Conservation (phyloP, 1,284 basidiomycete species). For the Cryptococcus neoformans region DNA sequence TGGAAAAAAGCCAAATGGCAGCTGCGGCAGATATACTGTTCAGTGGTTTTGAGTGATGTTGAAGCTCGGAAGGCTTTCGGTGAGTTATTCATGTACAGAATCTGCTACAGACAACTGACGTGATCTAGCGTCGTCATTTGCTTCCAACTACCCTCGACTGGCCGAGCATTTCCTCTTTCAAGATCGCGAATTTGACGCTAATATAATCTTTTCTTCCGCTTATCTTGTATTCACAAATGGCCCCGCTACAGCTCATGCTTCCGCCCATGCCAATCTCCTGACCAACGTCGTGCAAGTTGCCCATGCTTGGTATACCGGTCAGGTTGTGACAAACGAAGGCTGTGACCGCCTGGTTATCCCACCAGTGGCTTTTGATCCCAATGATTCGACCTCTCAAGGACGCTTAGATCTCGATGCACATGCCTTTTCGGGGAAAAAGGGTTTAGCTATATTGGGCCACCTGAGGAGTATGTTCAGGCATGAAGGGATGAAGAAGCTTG, state of each 20-base stretch:
- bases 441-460: constrained; percentile 85
- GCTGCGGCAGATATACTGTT: constrained; percentile 39
- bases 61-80: constrained; percentile 34
- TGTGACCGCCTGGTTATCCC: constrained; percentile 22
- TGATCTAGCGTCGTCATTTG: constrained; percentile 70
- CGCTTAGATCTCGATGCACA: constrained; percentile 72
- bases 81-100: constrained; percentile 11
- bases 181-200: constrained; percentile 82
- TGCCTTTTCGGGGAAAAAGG: constrained; percentile 89
- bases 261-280: constrained; percentile 71
- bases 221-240: constrained; percentile 88
- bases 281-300: constrained; percentile 74
- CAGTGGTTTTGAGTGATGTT: constrained; percentile 24
- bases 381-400: constrained; percentile 25
- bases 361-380: constrained; percentile 9
- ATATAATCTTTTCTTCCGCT: constrained; percentile 86
- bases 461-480: constrained; percentile 62
- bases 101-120: neutral
- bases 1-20: constrained; percentile 46
- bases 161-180: constrained; percentile 86
- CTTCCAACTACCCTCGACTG: constrained; percentile 77
- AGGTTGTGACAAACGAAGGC: constrained; percentile 53
- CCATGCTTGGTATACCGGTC: constrained; percentile 82
- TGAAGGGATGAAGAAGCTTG: constrained; percentile 69
- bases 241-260: constrained; percentile 66